Evolutionary conservation across 345 rosid genomes (phyloP), one percentile per base, ranked within the genome.

Genomic region (Populus alba): DNA sequence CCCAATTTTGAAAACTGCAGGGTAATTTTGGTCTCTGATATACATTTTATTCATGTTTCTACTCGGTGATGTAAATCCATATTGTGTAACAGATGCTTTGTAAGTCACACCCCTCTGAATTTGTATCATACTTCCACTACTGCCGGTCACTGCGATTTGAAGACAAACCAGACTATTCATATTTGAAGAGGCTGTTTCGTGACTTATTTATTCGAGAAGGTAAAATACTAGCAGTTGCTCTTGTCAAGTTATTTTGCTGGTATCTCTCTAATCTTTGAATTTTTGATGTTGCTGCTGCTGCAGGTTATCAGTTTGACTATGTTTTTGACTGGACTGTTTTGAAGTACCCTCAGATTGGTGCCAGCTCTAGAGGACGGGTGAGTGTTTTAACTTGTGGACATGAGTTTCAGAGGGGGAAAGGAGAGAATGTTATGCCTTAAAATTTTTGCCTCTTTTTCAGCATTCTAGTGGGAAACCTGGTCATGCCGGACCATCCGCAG

Each of bases 151-250:
- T 96, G 88, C 90, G 92, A 69, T 97, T 97, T 84, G 99, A 97
- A 80, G 97, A 94, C 85, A 92, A 92, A 86, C 98, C 99, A 20
- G 99, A 97, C 83, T 94, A 94, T 87, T 89, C 98, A 59, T 96
- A 94, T 81, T 88, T 96, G 89, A 90, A 90, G 88, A 89, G 97
- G 85, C 95, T 96, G 51, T 96, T 96, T 82, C 87, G 97, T 27
- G 99, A 96, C 73, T 89, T 96, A 74, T 96, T 96, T 82, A 94
- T 92, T 80, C 90, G 95, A 73, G 99, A 92, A 91, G 91, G 99
- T 96, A 81, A 33, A 43, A 33, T 71, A 29, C 38, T 45, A n/a
- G 38, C 65, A 11, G 15, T 37, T 10, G 41, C 33, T 61, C 31
- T 70, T 25, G 63, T 22, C 7, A 35, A 11, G n/a, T 66, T 45